Percentiles rank a stretch among this genome's conserved stretches.
Conservation (phyloP, 2,329 filamentous ascomycete genomes). For the Plenodomus lindquistii region DNA sequence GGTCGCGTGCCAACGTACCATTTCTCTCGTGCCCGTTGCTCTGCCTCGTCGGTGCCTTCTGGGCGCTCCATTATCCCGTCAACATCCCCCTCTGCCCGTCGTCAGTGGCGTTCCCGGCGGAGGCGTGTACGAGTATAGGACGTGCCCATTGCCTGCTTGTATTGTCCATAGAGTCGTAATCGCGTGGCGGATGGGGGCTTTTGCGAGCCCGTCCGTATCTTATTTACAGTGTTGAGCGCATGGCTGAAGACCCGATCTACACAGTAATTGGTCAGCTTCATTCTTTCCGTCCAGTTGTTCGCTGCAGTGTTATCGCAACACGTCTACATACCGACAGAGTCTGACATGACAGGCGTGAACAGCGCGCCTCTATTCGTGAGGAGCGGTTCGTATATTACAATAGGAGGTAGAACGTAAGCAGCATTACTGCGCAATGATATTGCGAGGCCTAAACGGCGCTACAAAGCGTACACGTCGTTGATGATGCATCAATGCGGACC, state of each 20-base stretch:
- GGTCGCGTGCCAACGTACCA: slow-evolving; percentile 56
- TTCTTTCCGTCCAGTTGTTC: neutral
- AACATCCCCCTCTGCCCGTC: slow-evolving; percentile 77
- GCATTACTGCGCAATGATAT: neutral
- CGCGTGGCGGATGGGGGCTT: slow-evolving; percentile 85
- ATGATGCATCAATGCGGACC: neutral
- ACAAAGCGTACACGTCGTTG: slow-evolving; percentile 2
- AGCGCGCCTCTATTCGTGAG: slow-evolving; percentile 20
- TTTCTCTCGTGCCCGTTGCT: slow-evolving; percentile 64
- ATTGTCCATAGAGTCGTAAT: slow-evolving; percentile 92
- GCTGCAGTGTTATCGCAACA: neutral
- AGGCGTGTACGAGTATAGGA: neutral
- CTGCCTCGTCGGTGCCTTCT: slow-evolving; percentile 53
- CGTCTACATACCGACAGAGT: slow-evolving; percentile 45
- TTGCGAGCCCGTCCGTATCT: slow-evolving; percentile 90
- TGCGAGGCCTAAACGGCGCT: neutral
- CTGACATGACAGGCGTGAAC: slow-evolving; percentile 40
- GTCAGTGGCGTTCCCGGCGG: slow-evolving; percentile 11
- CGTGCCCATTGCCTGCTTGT: slow-evolving; percentile 92
- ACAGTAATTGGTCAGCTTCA: slow-evolving; percentile 2
- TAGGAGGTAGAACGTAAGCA: neutral
- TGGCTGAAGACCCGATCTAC: slow-evolving; percentile 97
- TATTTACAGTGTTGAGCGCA: slow-evolving; percentile 97
- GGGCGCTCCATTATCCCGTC: slow-evolving; percentile 91
- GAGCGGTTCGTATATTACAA: slow-evolving; percentile 15